Evolutionary conservation across 2,329 filamentous ascomycete genomes (phyloP), one percentile per base, ranked within the genome.

Genomic region (Stachybotrys chartarum): DNA sequence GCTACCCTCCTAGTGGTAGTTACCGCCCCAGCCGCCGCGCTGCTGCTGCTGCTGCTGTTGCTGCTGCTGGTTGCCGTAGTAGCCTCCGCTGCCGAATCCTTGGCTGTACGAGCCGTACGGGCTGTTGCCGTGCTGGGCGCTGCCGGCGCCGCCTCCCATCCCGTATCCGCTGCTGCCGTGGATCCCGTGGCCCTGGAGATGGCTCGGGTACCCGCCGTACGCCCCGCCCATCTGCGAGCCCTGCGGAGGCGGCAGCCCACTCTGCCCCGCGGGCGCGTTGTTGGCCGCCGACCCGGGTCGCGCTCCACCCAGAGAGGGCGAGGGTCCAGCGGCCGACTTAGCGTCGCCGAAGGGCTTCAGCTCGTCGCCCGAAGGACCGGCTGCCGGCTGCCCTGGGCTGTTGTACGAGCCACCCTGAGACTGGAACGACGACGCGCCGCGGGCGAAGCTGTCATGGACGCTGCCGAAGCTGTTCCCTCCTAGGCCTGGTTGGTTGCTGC

Each of bases 201-300:
- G 80, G 64, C 73, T 78, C 10, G 79, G 80, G 63, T 84, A 84
- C 54, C 75, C 78, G 51, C 75, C 76, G 62, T 84, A 84, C 49
- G 53, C 66, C 47, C 72, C 77, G 53, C 76, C 76, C 71, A 82
- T 80, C 68, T 81, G 79, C 57, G 79, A 80, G 60, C 70, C 72
- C 47, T 81, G 78, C 59, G 82, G 80, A 31, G 81, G 80, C 3
- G 81, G 82, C 11, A 84, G 77, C 31, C 81, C 80, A 46, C 74
- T 68, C 67, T 81, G 79, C 24, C 63, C 69, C 48, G 78, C 73
- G 5, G 80, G 72, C 3, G 72, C 74, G 54, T 74, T 78, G 68
- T 82, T 83, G 7, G 80, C 74, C 12, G 81, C 81, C 35, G 82
- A 85, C 50, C 81, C 81, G 7, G 82, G 82, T 16, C 82, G 80